Evolutionary conservation across 768 basidiomycete genomes (phyloP), one percentile per base, ranked within the genome.

Genomic region (Psilocybe azurescens): DNA sequence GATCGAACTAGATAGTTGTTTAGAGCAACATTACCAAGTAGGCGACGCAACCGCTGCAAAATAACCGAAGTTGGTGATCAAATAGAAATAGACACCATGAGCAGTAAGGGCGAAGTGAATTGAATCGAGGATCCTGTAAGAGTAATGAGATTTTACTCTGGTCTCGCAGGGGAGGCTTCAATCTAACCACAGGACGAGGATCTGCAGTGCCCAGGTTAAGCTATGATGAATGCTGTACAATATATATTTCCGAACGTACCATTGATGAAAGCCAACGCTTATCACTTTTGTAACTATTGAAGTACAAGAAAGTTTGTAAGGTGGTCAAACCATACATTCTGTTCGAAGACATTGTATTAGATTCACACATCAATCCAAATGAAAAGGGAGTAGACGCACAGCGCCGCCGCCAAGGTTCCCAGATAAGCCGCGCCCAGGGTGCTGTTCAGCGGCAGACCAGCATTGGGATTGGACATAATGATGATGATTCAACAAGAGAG

Each of bases 31-130:
- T 51, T 39, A 62, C 65, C 61, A 66, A 5, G 65, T 53, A 14
- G 56, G 58, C 10, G 44, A 53, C 1, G 41, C 41, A 29, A 61
- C 51, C 10, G 56, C 62, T 41, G 20, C 29, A 20, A 51, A 53
- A 24, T 66, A 49, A 7, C 65, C 65, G 38, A 63, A 63, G 55
- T 58, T 61, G 1, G 59, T 55, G 30, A 66, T 32, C 13, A 66
- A 4, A 29, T 66, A 66, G 56, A 63, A 60, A 33, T 66, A 66
- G n/a, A 66, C 14, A 1, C 59, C 62, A 58, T 63, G 56, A 16
- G 32, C 18, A 16, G 59, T 61, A 36, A 66, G 63, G 4, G 48
- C 53, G 16, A 63, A 44, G 28, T 66, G 65, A 18, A 63, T 38
- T 6, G 62, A 60, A 30, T 63, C 65, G 3, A 66, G 57, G 20